Base-by-base conservation (phyloP, 805 yeast species). In the Candida broadrunensis region DNA sequence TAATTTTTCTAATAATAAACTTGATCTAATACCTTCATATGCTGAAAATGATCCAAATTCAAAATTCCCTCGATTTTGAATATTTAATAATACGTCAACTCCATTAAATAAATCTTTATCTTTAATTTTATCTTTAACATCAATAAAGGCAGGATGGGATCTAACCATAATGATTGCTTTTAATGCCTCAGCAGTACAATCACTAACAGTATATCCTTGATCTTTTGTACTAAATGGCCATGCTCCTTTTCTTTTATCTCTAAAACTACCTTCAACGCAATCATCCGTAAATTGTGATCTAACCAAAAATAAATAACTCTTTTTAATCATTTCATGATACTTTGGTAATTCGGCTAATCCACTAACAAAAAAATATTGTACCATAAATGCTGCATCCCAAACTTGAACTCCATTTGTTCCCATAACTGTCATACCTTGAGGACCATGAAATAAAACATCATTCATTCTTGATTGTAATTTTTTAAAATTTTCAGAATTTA, bases 351-450 rank as follows among this genome's bases (percentile, higher is more conserved):
- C 84, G 2, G 87, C 90, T 26, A 90, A 62, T 0, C 96, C 96
- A 0, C 96, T 86, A 53, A 77, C 68, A 44, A 88, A 81, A 46
- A 80, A 75, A 54, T 88, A 87, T 57, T 93, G 99, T 19, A 93
- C 71, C 41, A 87, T 85, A 66, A 93, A 91, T 0, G 97, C 90
- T 20, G 83, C 82, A 61, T 93, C 99, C 99, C 99, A 93, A 1
- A 85, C 90, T 63, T 93, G 99, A 0, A 87, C 88, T 18, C 99
- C 99, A 61, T 93, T 93, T 0, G 99, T 93, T 2, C 99, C 99
- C 87, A 85, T 88, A 42, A 88, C 85, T 2, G 91, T 78, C 81
- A 93, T 75, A 4, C 99, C 99, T 56, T 85, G 85, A 0, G 89
- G 85, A 0, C 97, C 95, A 65, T 85, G 83, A 62, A 86, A 89